A percentile compares a stretch with the other conserved stretches of the same genome.
Evolutionary conservation across 148 eudicot species (phyloP).

Genomic region (Vaccinium vitisidaea): DNA sequence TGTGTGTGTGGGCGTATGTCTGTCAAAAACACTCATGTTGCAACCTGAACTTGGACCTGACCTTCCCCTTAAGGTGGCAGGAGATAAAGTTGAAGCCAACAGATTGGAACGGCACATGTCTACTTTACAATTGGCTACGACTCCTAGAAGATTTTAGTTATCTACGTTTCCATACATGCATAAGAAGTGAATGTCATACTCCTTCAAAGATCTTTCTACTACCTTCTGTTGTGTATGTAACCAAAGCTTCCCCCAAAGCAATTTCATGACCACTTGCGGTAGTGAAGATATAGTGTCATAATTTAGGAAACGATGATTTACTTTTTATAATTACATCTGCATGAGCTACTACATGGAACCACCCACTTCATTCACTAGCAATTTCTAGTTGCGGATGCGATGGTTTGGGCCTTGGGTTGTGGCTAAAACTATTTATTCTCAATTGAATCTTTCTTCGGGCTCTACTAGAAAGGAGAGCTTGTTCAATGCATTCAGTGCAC

Average conservation of each 20-base stretch:
- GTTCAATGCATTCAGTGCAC: neutral
- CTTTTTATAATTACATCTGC: neutral
- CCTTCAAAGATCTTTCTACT: neutral
- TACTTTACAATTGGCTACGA: too few species aligned
- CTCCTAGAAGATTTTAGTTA: too few species aligned
- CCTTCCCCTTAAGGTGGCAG: neutral
- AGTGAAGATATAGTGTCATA: neutral
- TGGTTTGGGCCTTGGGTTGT: neutral
- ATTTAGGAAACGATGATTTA: neutral
- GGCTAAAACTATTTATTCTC: neutral
- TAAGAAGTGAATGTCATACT: neutral
- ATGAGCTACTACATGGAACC: neutral
- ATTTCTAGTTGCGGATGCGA: neutral
- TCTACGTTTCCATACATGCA: neutral
- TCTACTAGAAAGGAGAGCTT: neutral
- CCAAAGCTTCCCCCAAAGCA: neutral
- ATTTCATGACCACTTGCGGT: neutral
- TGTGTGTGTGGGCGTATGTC: neutral
- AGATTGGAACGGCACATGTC: too few species aligned
- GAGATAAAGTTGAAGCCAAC: neutral
- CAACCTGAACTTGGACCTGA: neutral
- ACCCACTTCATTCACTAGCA: neutral
- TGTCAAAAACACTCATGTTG: neutral
- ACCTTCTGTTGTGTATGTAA: neutral
- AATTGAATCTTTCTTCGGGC: neutral